Percentiles rank a stretch among this genome's conserved stretches.
phyloP scores from a whole-genome alignment of 1,284 basidiomycete genomes.

The Sanghuangporus sanghuang region DNA sequence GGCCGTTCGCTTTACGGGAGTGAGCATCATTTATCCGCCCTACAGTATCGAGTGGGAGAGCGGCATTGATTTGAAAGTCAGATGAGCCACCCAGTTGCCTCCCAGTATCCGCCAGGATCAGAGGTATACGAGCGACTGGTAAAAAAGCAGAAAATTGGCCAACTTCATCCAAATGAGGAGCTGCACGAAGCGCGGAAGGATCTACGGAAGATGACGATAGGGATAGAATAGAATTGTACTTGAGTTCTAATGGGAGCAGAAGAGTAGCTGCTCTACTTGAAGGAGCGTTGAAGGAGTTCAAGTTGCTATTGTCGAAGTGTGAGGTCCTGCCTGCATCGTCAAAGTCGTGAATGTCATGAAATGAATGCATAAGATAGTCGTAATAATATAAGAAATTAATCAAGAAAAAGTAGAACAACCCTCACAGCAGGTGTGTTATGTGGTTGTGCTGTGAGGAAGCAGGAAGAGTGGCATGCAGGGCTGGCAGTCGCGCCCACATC shows the following conservation, averaged over 20 bases:
- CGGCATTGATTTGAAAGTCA: conserved; percentile 1
- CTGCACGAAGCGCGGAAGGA: neutral
- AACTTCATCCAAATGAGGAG: neutral
- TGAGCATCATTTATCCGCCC: neutral
- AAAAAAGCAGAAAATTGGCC: neutral
- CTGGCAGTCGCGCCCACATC: neutral
- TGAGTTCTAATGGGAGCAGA: conserved; percentile 3
- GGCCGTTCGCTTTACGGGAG: neutral
- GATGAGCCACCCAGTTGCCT: conserved; percentile 1
- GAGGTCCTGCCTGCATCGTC: conserved; percentile 8
- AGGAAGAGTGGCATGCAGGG: neutral
- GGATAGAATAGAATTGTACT: neutral
- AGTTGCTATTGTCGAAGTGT: neutral
- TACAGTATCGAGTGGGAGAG: neutral
- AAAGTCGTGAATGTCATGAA: neutral
- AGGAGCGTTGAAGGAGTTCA: conserved; percentile 15
- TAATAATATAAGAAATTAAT: neutral
- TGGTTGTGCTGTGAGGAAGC: conserved; percentile 5
- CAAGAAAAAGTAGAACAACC: neutral
- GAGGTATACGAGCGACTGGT: conserved; percentile 4
- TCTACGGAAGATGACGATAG: neutral
- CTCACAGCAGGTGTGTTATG: conserved; percentile 4
- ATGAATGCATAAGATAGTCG: neutral
- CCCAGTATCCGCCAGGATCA: neutral
- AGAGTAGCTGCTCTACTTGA: neutral